Conservation (phyloP, 805 yeast genomes). For the Yarrowia keelungensis region DNA sequence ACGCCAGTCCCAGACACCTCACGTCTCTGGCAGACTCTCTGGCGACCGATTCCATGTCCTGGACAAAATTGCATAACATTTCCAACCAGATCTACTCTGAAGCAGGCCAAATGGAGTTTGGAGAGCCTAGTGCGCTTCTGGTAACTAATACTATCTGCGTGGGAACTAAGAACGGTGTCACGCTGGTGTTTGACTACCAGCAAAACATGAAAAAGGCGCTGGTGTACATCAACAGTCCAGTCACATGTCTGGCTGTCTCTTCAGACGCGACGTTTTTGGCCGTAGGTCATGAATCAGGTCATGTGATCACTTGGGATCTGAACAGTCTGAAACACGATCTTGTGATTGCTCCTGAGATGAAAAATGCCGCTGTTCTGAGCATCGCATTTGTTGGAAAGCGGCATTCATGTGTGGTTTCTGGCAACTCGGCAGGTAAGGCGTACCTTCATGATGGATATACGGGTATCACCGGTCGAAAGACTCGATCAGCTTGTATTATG, state of each 20-base stretch:
- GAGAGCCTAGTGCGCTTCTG: slow-evolving; percentile 59
- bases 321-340: slow-evolving; percentile 39
- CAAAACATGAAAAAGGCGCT: slow-evolving; percentile 63
- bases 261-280: slow-evolving; percentile 73
- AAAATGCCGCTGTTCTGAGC: slow-evolving; percentile 47
- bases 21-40: slow-evolving; percentile 23
- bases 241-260: slow-evolving; percentile 65
- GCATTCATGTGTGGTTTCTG: slow-evolving; percentile 62
- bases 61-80: slow-evolving; percentile 55
- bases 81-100: slow-evolving; percentile 52
- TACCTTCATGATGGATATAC: slow-evolving; percentile 69
- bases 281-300: slow-evolving; percentile 72
- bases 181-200: slow-evolving; percentile 71
- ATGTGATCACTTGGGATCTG: slow-evolving; percentile 72
- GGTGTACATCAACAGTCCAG: slow-evolving; percentile 54
- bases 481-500: slow-evolving; percentile 59
- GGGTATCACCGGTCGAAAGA: slow-evolving; percentile 56
- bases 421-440: slow-evolving; percentile 64
- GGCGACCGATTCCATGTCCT: slow-evolving; percentile 43
- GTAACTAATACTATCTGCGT: slow-evolving; percentile 52
- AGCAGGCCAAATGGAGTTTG: slow-evolving; percentile 53
- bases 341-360: slow-evolving; percentile 47
- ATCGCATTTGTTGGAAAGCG: slow-evolving; percentile 59
- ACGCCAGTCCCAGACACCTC: not conserved
- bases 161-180: slow-evolving; percentile 73